These are phyloP conservation scores for Aspergillus fumigatiaffinis DNA, from an alignment of 2,329 filamentous ascomycete species.

Conservation along the genomic window DNA sequence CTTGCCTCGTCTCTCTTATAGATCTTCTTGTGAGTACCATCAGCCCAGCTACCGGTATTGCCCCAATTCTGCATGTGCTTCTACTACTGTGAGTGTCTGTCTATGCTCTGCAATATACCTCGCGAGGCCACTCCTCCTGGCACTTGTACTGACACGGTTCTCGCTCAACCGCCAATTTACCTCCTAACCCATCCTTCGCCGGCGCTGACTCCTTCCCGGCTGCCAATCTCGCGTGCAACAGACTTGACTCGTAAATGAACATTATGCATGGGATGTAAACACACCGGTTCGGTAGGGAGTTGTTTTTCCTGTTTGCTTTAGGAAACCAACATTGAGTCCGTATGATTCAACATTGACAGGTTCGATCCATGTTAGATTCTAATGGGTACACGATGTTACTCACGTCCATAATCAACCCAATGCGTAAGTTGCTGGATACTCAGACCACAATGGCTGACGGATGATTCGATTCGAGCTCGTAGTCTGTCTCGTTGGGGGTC, in stretches of 20 bases:
- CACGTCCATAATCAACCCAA: not conserved
- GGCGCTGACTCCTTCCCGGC: not conserved
- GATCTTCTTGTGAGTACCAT: not conserved
- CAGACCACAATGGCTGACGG: not conserved
- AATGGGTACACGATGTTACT: not conserved
- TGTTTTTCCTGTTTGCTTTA: not conserved
- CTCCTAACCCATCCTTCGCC: not conserved
- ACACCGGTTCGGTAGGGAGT: not conserved
- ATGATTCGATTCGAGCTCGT: not conserved
- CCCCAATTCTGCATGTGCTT: not conserved
- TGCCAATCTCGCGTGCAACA: not conserved
- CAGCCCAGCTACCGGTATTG: not conserved
- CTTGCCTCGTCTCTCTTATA: not conserved
- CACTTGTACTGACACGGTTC: not conserved
- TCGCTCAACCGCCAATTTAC: not conserved
- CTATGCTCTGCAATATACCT: not conserved
- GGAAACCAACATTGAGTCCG: not conserved
- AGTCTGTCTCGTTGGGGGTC: too few relatives aligned
- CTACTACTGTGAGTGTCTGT: not conserved
- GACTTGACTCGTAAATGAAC: not conserved
- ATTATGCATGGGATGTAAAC: not conserved
- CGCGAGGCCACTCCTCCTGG: not conserved
- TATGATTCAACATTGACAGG: not conserved
- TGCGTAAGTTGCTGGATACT: not conserved
- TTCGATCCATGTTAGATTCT: not conserved